Conservation (phyloP, 495 filamentous ascomycete genomes). For the Geoglossum glabrum region DNA sequence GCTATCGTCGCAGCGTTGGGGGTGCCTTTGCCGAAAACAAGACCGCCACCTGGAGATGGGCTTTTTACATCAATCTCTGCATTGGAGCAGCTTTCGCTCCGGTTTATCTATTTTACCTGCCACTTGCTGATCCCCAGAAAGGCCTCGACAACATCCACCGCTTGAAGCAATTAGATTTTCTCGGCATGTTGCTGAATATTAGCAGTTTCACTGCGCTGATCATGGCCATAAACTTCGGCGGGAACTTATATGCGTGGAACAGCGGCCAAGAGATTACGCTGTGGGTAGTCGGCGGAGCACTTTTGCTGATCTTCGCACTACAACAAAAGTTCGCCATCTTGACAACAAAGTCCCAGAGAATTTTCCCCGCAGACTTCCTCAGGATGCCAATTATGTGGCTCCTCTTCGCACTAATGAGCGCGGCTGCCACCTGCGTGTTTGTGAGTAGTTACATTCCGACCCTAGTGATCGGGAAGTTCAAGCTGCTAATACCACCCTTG, state of each 20-base stretch:
- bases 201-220: constrained; percentile 11
- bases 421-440: constrained; percentile 19
- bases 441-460: too few species aligned
- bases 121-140: constrained; percentile 23
- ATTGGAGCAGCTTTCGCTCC: constrained; percentile 30
- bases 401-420: constrained; percentile 22
- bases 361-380: constrained; percentile 35
- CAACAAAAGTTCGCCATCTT: constrained; percentile 32
- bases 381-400: constrained; percentile 22
- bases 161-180: constrained; percentile 18
- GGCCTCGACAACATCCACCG: constrained; percentile 17
- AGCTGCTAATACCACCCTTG: too few species aligned
- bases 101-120: constrained; percentile 34
- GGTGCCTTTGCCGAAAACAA: constrained; percentile 34
- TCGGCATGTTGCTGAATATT: constrained; percentile 14
- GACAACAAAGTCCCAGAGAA: constrained; percentile 24
- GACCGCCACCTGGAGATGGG: constrained; percentile 37
- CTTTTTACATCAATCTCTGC: constrained; percentile 52
- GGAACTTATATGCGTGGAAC: constrained; percentile 17
- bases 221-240: constrained; percentile 19
- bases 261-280: constrained; percentile 29
- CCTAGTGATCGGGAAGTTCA: too few species aligned
- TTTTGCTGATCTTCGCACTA: constrained; percentile 26
- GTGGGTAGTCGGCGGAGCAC: constrained; percentile 28
- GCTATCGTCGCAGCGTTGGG: too few species aligned